Evolutionary conservation across 2,329 filamentous ascomycete species (phyloP), one percentile per base, ranked within the genome.

Genomic region (Fusarium pilosicola): DNA sequence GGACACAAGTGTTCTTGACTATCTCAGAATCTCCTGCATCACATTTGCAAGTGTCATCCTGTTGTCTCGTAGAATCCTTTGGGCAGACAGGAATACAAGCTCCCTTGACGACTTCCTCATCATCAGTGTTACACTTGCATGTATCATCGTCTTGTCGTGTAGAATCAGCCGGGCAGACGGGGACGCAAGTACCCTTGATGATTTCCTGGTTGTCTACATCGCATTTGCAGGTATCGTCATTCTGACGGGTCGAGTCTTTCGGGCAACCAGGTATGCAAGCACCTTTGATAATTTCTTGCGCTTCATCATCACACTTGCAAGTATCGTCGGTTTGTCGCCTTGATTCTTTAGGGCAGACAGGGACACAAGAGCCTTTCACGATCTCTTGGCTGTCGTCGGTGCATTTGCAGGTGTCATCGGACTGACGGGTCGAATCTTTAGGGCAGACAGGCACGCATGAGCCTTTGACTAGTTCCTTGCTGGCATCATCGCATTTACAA

Each of bases 71-170:
- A 0, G 48, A 51, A 7, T 34, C 30, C 12, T 34, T 51, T 2
- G 48, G 48, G 2, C 48, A 52, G 4, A 8, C 6, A 20, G 49
- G 4, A 0, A 20, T 0, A 0, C 48, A 52, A 5, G 30, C 0
- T 1, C 30, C 30, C 7, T 51, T 51, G 22, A 51, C 11, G 4
- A 51, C 14, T 7, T 51, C 48, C 11, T 34, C 11, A 5, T 24
- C 30, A 10, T 34, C 30, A 3, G 11, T 11, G n/a, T 51, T 3
- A 14, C 48, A 51, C 7, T 51, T 51, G 48, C 48, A 51, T 14
- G 48, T 34, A 24, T 34, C 30, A 20, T 34, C 48, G 11, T 4
- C 30, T 24, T 51, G 30, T 14, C 48, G 48, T 3, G 17, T 51
- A 24, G 48, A 51, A 6, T 34, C 48, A 3, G 8, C 6, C 1